Percentiles rank a stretch among this genome's conserved stretches.
Evolutionary conservation across 164 flowering plant genomes (phyloP).

Genomic region (Chimonanthus salicifolius): DNA sequence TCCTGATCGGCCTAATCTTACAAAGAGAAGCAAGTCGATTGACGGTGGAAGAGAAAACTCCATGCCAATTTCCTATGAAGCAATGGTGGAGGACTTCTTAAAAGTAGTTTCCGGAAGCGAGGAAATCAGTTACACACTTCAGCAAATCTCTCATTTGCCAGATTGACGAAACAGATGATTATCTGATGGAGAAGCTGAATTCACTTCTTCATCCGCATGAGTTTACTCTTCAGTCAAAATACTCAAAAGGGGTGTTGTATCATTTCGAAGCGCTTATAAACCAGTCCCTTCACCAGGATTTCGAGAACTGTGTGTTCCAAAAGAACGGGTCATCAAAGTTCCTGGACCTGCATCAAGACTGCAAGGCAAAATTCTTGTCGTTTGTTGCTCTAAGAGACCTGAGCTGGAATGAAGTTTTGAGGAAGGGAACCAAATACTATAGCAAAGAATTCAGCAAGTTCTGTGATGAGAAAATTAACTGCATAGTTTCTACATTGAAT

Average conservation of each 20-base stretch:
- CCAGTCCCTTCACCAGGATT: conserved; percentile 76
- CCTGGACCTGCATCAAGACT: conserved; percentile 66
- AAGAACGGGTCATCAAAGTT: conserved; percentile 65
- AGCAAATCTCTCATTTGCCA: conserved; percentile 59
- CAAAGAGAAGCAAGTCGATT: conserved; percentile 37
- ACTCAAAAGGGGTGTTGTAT: conserved; percentile 60
- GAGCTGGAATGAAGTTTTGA: conserved; percentile 89
- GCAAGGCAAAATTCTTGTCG: conserved; percentile 58
- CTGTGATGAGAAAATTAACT: conserved; percentile 92
- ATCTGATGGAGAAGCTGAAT: conserved; percentile 50
- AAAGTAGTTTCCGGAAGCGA: conserved; percentile 89
- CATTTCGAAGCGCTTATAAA: conserved; percentile 86
- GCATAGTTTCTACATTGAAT: conserved; percentile 52
- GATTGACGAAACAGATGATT: conserved; percentile 52
- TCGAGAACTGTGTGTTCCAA: conserved; percentile 75
- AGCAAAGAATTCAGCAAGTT: conserved; percentile 91
- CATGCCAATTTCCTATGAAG: conserved; percentile 74
- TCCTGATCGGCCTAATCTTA: conserved; percentile 27
- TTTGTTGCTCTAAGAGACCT: conserved; percentile 68
- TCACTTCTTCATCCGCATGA: conserved; percentile 65
- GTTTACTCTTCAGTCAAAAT: conserved; percentile 48
- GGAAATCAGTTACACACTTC: conserved; percentile 76
- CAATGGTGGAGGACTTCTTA: conserved; percentile 83
- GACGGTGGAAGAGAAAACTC: conserved; percentile 29
- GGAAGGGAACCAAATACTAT: conserved; percentile 86